Evolutionary conservation across 805 yeast genomes (phyloP), one percentile per base, ranked within the genome.

Genomic region (Suhomyces faveliae): DNA sequence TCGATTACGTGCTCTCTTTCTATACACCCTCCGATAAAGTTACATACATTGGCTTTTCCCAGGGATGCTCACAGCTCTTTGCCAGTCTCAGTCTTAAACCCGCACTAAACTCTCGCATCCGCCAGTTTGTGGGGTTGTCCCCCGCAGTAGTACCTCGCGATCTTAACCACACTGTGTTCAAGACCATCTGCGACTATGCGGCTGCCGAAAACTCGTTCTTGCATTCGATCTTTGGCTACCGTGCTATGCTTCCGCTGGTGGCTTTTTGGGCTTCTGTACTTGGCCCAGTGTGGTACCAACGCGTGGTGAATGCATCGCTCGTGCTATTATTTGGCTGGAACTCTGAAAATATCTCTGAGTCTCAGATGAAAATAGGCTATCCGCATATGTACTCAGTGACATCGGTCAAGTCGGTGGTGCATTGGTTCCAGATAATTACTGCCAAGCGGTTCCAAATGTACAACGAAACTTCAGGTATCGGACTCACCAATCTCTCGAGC

Each of bases 351-450:
- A 59, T 65, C 10, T 44, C 55, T 19, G 35, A 41, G 5, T 19
- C 42, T n/a, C 70, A 65, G 40, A 64, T 61, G 48, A 47, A 45
- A 25, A 47, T 59, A 4, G 70, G 68, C 4, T 65, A 65, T 43
- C 64, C 63, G 8, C 68, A 63, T 39, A 60, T 65, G 65, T 65
- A 60, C 44, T 60, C 65, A 22, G 60, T 61, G 35, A 54, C 63
- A 2, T 60, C 66, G 4, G 68, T 64, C 21, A 65, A 64, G 45
- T 56, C 63, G 0, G 51, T 65, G 30, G 51, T 56, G 22, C 70
- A 65, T 48, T 65, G 70, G 70, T 65, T 65, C 47, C 70, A 65
- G 46, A 65, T 65, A 30, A 65, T 65, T 19, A 47, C 55, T 23
- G 51, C 63, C 19, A 59, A 56, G 48, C 48, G 67, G 37, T 65